Evolutionary conservation across 345 rosid species (phyloP).

Genomic region (Pistacia vera): DNA sequence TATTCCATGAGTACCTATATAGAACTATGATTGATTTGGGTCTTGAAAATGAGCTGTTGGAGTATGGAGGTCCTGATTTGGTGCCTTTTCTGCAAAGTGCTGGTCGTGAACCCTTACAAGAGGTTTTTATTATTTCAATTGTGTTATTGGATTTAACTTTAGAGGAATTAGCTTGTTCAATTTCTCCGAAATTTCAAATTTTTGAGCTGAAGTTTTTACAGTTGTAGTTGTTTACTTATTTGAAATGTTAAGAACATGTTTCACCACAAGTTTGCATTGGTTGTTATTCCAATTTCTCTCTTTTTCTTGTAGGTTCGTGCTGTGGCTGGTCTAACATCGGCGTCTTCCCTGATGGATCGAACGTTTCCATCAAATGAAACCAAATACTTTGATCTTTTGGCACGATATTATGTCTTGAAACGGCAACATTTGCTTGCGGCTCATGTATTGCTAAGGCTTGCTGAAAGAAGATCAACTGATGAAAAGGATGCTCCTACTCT

Average conservation of each 20-base stretch:
- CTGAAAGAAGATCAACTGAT: conserved; percentile 78
- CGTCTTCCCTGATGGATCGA: conserved; percentile 57
- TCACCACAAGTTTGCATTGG: conserved; percentile 2
- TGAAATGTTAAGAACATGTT: conserved; percentile 5
- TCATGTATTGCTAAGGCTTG: conserved; percentile 86
- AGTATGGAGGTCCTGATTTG: conserved; percentile 97
- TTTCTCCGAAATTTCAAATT: conserved; percentile 1
- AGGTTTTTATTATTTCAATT: conserved; percentile 48
- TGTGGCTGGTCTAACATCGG: conserved; percentile 51
- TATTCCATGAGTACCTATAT: conserved; percentile 87
- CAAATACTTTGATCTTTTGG: conserved; percentile 86
- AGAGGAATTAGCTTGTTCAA: conserved; percentile 1
- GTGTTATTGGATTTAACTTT: conserved; percentile 15
- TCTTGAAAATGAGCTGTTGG: conserved; percentile 90
- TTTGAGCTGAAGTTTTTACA: conserved; percentile 1
- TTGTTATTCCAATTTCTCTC: conserved; percentile 5
- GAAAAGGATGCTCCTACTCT: conserved; percentile 63
- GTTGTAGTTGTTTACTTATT: conserved; percentile 6
- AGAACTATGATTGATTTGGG: conserved; percentile 82
- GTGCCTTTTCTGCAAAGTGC: conserved; percentile 92
- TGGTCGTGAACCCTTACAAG: conserved; percentile 63
- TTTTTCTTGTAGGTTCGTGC: conserved; percentile 51
- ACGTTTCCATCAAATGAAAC: conserved; percentile 63
- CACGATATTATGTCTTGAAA: conserved; percentile 87
- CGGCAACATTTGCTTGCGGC: conserved; percentile 96